Evolutionary conservation across 345 rosid species (phyloP), one percentile per base, ranked within the genome.

Genomic region (Theobroma cacao): DNA sequence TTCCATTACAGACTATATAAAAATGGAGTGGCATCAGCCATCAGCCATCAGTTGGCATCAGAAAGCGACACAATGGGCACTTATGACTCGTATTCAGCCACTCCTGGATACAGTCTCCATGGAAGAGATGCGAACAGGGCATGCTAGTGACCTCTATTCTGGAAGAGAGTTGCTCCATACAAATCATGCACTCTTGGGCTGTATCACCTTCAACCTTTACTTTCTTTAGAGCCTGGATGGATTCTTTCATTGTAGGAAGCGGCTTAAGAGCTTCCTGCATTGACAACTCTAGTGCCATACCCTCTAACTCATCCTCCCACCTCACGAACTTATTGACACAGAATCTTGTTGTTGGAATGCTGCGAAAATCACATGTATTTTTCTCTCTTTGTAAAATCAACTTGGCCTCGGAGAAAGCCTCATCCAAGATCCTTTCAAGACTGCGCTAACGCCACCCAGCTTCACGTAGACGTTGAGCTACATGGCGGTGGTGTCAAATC

Each of bases 91-190:
- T 36, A 13, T 7, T 30, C 43, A 76, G 48, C 79, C 79, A 65
- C 34, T 14, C 30, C 30, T 40, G 3, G 11, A 76, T 65, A 22
- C 74, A 76, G 1, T 64, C 63, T 33, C 17, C 63, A 50, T 76
- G 74, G 18, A 63, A 76, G 17, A 30, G 34, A 65, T 76, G 79
- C 7, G 3, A 45, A 45, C 79, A 76, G 1, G 79, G 79, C 79
- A 76, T 76, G 12, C 14, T 2, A 2, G 45, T 53, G n/a, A 40
- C 62, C 28, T 34, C 34, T 12, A 12, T 36, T 38, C 36, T 55
- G 2, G 41, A 18, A 14, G 12, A 38, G 3, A 65, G 26, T 28
- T 76, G 56, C 5, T 76, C 74, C 79, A 76, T 38, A 14, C 74
- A 76, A 28, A 76, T 45, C 31, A 76, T 36, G 61, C 72, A 22